A percentile compares a stretch with the other conserved stretches of the same genome.
Evolutionary conservation across 768 basidiomycete species (phyloP).

Genomic region (Rhizopogon salebrosus): DNA sequence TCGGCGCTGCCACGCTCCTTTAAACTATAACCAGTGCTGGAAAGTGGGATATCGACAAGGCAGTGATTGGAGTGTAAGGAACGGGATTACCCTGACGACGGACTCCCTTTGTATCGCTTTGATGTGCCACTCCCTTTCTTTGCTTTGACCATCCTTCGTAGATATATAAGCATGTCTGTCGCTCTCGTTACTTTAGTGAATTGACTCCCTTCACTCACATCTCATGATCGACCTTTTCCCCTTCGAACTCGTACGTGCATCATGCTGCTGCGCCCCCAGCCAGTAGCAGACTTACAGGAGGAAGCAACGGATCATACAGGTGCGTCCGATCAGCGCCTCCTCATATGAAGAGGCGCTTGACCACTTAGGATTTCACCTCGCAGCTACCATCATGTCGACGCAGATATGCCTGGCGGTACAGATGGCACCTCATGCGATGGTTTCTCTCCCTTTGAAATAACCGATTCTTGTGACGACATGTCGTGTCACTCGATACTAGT

Average conservation of each 20-base stretch:
- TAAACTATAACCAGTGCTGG: constrained; percentile 67
- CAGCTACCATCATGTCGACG: background rate
- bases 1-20: constrained; percentile 57
- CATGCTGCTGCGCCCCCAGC: too few relatives aligned
- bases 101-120: too few relatives aligned
- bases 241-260: too few relatives aligned
- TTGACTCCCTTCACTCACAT: too few relatives aligned
- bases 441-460: background rate
- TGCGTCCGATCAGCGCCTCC: constrained; percentile 40
- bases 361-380: background rate
- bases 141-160: too few relatives aligned
- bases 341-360: background rate
- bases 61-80: constrained; percentile 62
- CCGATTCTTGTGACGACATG: background rate
- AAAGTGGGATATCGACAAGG: constrained; percentile 70
- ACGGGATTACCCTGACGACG: too few relatives aligned
- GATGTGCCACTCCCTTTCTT: too few relatives aligned
- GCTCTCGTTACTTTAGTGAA: too few relatives aligned
- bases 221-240: too few relatives aligned
- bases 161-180: too few relatives aligned
- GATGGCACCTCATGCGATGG: background rate
- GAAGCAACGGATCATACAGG: constrained; percentile 58
- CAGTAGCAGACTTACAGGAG: too few relatives aligned
- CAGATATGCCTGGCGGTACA: background rate
- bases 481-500: background rate